These are phyloP conservation scores for Diaporthe sp. DNA, from an alignment of 2,329 filamentous ascomycete species.

Conservation along the genomic window DNA sequence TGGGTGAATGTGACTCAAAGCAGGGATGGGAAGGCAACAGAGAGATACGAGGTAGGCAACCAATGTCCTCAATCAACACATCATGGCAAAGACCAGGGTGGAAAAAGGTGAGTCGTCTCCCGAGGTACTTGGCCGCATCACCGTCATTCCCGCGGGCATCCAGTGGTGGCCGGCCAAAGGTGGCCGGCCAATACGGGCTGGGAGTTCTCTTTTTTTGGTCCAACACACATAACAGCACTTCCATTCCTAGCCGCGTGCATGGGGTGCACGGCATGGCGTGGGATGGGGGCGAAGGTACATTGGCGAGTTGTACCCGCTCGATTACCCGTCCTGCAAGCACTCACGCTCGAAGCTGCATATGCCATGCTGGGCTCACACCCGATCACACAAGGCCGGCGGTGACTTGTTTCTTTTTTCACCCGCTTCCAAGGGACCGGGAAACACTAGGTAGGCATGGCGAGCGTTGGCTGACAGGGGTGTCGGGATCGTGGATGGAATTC, in stretches of 20 bases:
- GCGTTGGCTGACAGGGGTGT: neutral
- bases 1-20: neutral
- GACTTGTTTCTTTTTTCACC: constrained; percentile 13
- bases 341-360: constrained; percentile 22
- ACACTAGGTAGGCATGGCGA: constrained; percentile 17
- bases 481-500: neutral
- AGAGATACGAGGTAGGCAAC: constrained; percentile 29
- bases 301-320: constrained; percentile 23
- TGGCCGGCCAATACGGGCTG: constrained; percentile 25
- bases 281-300: constrained; percentile 27
- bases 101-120: constrained; percentile 1
- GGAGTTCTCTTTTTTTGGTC: constrained; percentile 4
- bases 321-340: constrained; percentile 8
- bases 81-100: constrained; percentile 1
- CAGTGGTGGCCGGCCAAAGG: constrained; percentile 3
- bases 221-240: constrained; percentile 22
- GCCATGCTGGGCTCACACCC: constrained; percentile 4
- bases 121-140: constrained; percentile 1
- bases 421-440: constrained; percentile 28
- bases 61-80: neutral
- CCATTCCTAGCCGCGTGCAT: constrained; percentile 27
- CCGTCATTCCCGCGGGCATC: constrained; percentile 22
- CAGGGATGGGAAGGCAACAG: constrained; percentile 24
- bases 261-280: constrained; percentile 8
- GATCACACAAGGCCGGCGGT: constrained; percentile 17